phyloP scores from a whole-genome alignment of 805 yeast genomes.

The Saccharomycopsis javanensis region DNA sequence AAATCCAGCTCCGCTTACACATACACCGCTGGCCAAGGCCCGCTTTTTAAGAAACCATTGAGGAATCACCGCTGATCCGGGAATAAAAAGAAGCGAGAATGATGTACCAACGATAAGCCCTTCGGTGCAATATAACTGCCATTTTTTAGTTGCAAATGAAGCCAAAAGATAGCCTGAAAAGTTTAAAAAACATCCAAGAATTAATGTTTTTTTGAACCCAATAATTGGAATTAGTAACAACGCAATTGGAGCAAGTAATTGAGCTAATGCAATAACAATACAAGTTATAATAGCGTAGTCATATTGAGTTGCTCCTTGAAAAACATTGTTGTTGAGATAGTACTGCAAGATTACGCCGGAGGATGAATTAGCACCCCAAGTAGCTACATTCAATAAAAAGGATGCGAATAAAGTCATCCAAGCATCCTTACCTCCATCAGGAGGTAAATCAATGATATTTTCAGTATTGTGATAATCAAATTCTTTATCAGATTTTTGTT shows the following conservation, averaged over 20 bases:
- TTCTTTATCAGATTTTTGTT: not conserved
- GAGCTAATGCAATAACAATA: slow-evolving; percentile 43
- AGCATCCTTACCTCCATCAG: slow-evolving; percentile 38
- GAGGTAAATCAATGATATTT: slow-evolving; percentile 25
- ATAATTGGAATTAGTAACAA: slow-evolving; percentile 37
- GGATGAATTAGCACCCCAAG: slow-evolving; percentile 48
- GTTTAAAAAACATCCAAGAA: slow-evolving; percentile 40
- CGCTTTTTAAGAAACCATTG: slow-evolving; percentile 62
- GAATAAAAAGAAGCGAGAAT: slow-evolving; percentile 44
- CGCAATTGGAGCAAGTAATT: slow-evolving; percentile 50
- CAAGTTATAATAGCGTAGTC: slow-evolving; percentile 53
- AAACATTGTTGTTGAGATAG: slow-evolving; percentile 33
- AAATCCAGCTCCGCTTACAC: slow-evolving; percentile 27
- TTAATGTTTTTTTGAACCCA: slow-evolving; percentile 40
- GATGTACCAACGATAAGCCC: slow-evolving; percentile 51
- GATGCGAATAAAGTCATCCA: slow-evolving; percentile 38
- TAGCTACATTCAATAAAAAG: slow-evolving; percentile 27
- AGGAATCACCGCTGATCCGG: slow-evolving; percentile 52
- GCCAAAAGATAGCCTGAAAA: slow-evolving; percentile 52
- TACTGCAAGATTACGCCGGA: slow-evolving; percentile 46
- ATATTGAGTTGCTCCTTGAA: slow-evolving; percentile 40
- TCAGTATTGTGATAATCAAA: not conserved
- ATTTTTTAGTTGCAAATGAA: slow-evolving; percentile 43
- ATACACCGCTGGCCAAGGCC: slow-evolving; percentile 31
- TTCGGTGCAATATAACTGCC: slow-evolving; percentile 63